A percentile compares a stretch with the other conserved stretches of the same genome.
These are phyloP conservation scores for Cordyceps militaris DNA, from an alignment of 2,329 filamentous ascomycete species.

Conservation along the genomic window DNA sequence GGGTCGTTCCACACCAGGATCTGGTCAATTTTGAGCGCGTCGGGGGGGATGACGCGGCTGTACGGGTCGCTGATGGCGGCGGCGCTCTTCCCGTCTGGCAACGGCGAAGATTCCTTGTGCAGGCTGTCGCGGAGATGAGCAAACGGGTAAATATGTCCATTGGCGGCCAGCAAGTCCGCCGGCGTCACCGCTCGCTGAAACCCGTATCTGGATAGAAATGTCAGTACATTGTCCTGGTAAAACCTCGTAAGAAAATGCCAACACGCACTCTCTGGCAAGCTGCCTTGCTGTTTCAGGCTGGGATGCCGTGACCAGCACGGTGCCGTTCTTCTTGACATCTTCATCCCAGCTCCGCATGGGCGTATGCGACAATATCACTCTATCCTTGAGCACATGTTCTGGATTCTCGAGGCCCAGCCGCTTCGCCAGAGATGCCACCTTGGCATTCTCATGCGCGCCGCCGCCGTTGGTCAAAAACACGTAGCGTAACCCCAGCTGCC, in stretches of 20 bases:
- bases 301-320: slow-evolving; percentile 68
- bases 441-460: slow-evolving; percentile 63
- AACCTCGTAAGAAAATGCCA: background rate
- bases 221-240: slow-evolving; percentile 12
- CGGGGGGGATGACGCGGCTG: slow-evolving; percentile 27
- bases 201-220: slow-evolving; percentile 44
- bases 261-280: slow-evolving; percentile 59
- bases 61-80: slow-evolving; percentile 26
- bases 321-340: slow-evolving; percentile 33
- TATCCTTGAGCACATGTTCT: slow-evolving; percentile 27
- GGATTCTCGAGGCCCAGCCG: slow-evolving; percentile 26
- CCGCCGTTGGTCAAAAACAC: slow-evolving; percentile 95
- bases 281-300: slow-evolving; percentile 58
- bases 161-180: slow-evolving; percentile 68
- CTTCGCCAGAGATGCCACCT: slow-evolving; percentile 27
- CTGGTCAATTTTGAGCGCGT: slow-evolving; percentile 71
- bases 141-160: slow-evolving; percentile 80
- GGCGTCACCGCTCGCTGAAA: slow-evolving; percentile 80
- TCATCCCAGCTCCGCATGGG: slow-evolving; percentile 60
- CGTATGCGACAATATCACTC: slow-evolving; percentile 74
- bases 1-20: slow-evolving; percentile 95
- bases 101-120: slow-evolving; percentile 22
- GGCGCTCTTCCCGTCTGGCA: slow-evolving; percentile 29
- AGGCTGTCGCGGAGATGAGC: slow-evolving; percentile 35
- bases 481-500: slow-evolving; percentile 73